Base-by-base conservation (phyloP, 352 stramenopile species). In the Phytophthora multivora region DNA sequence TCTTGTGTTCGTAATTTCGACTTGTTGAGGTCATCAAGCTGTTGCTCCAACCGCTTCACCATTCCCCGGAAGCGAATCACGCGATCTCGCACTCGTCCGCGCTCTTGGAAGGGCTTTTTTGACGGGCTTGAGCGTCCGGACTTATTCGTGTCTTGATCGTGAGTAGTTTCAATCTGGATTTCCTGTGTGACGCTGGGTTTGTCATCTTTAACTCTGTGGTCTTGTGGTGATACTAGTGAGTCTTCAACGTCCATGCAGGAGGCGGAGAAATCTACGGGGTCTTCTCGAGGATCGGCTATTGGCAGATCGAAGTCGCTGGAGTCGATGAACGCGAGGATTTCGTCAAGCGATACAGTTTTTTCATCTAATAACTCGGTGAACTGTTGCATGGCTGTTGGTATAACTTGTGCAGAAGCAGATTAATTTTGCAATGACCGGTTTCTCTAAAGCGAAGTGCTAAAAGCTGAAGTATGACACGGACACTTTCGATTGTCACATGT, bases 71-170 rank as follows among this genome's bases (percentile, higher is more conserved):
- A 43, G 8, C 61, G 61, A n/a, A 71, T 63, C 0, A 75, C 45
- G 19, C 64, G 66, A 18, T 75, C 66, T 28, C 66, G 55, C n/a
- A 66, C 56, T 25, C 66, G 60, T 11, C 66, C 66, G 10, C 36
- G 53, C 26, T 60, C 63, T 40, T 53, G 23, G 18, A 19, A 43
- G 0, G 38, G 31, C 11, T 10, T 25, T 31, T 9, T 15, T 30
- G 11, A 16, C 1, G 41, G 33, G n/a, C 8, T 2, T 9, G 40
- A 31, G 2, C 10, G 10, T 47, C 2, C 15, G 10, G 18, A 3
- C 3, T 25, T 47, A 6, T 21, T 18, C 11, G 12, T 18, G 23
- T 19, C 3, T 13, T 7, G 28, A 4, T 30, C 28, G 0, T 4
- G 10, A 7, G n/a, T 19, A 12, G 9, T 52, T 18, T 1, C 21